These are phyloP conservation scores for Xylaria cubensis DNA, from an alignment of 495 filamentous ascomycete species.

Conservation along the genomic window DNA sequence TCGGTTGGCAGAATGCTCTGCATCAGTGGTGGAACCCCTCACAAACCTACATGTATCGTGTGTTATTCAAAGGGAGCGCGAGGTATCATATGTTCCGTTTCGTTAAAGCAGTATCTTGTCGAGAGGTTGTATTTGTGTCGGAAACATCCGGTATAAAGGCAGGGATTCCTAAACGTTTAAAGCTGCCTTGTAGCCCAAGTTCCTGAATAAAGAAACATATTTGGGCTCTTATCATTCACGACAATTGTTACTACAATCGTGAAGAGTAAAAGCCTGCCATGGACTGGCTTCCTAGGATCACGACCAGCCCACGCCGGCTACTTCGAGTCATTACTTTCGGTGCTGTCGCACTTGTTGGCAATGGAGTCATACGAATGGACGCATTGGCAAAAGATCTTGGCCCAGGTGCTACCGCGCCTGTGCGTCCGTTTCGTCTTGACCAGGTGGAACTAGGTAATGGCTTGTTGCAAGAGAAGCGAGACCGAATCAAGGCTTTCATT, in stretches of 20 bases:
- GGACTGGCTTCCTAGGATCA: constrained; percentile 19
- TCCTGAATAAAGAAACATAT: neutral
- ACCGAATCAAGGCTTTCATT: constrained; percentile 34
- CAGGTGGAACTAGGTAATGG: constrained; percentile 32
- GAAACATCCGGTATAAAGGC: neutral
- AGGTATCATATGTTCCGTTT: neutral
- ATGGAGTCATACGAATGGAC: constrained; percentile 17
- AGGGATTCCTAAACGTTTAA: neutral
- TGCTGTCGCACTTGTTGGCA: constrained; percentile 17
- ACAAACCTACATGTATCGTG: neutral
- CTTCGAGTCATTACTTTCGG: constrained; percentile 18
- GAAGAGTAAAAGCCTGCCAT: constrained; percentile 4
- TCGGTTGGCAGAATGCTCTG: constrained; percentile 20
- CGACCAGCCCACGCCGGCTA: constrained; percentile 23
- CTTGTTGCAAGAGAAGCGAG: constrained; percentile 35
- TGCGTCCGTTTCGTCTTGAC: constrained; percentile 35
- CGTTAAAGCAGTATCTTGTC: neutral
- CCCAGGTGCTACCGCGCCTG: constrained; percentile 32
- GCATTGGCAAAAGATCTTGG: constrained; percentile 27
- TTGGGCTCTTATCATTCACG: neutral
- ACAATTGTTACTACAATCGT: neutral
- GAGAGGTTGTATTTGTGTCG: neutral
- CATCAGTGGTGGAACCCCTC: constrained; percentile 22
- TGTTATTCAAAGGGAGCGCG: neutral
- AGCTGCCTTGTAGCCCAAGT: neutral